Base-by-base conservation (phyloP, 352 stramenopile genomes). In the Thraustochytrium striatum region DNA sequence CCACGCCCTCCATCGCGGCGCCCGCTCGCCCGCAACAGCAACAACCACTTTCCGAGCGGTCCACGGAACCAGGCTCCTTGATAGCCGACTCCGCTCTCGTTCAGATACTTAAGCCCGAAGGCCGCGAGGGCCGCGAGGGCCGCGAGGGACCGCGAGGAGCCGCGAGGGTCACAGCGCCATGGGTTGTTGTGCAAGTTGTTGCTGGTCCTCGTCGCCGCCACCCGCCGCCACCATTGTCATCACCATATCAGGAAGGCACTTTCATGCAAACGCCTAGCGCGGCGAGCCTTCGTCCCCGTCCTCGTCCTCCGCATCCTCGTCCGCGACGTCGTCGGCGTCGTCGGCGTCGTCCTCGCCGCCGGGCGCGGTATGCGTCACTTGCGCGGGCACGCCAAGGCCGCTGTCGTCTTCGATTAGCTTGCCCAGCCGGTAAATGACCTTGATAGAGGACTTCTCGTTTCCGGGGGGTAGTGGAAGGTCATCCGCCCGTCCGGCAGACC, bases 401-500 rank as follows among this genome's bases (percentile, higher is more conserved):
- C 28, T 38, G 2, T 55, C 59, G 13, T 19, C 30, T 33, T 70
- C 59, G 35, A 44, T 25, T 5, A 70, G 35, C 9, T 21, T 13
- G 16, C 59, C 59, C 9, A 52, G 36, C 21, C 41, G 44, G 41
- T 70, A 70, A 19, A 38, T 70, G 59, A 33, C 50, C 41, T 70
- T 33, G 21, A 70, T 30, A 16, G 35, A 2, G 59, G 35, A 52
- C 53, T 38, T n/a, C 35, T 33, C 36, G 35, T 38, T 3, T 13
- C 38, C 13, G 35, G 21, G 3, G 33, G 5, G 39, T 52, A 73
- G 25, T 53, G 44, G 36, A 69, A 79, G 19, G 55, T 47, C 16
- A 47, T 52, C 30, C 47, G 21, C 30, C 69, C 69, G 35, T 79
- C 36, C 35, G 69, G 50, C 33, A 57, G 52, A 33, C 69, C 69